Evolutionary conservation across 2,329 filamentous ascomycete genomes (phyloP), one percentile per base, ranked within the genome.

Genomic region (Ascochyta rabiei): DNA sequence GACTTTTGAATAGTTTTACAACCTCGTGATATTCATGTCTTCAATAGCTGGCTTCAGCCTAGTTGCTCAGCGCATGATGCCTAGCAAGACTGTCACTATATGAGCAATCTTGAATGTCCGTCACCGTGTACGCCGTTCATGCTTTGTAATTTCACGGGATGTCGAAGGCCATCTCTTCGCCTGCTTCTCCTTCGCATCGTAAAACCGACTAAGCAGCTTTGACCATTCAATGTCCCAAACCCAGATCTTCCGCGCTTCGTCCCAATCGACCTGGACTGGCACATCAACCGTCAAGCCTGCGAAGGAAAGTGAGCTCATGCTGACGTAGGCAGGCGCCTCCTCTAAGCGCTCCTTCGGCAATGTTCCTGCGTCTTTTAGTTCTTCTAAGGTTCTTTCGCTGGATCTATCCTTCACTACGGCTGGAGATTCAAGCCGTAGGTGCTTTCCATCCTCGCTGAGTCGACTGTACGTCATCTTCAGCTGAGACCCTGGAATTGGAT

Each of bases 1-100:
- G 4, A 30, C 28, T 12, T 13, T 7, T 28, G 23, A 9, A 33
- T 68, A 96, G 95, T 99, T 99, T 75, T 99, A 99, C 78, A 98
- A 99, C 70, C 86, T 96, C 0, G 92, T 97, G 1, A 81, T 98
- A 2, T 99, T 98, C 79, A 93, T 99, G 82, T 95, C 93, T 21
- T 97, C 95, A 0, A 90, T 99, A 21, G 92, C 93, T 7, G 86
- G 96, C 56, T 97, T 98, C 79, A 96, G 93, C 73, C 80, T 99
- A 56, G 87, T 95, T 57, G 95, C 93, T 24, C 95, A 99, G 71
- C 89, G 89, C 63, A 89, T 97, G 83, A 82, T 81, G 31, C 57
- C 62, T 10, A 53, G 58, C 44, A 71, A 70, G 40, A 42, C 42
- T 10, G 44, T 59, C 26, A 47, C 51, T 9, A 21, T 16, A 38